Percentiles rank a stretch among this genome's conserved stretches.
phyloP scores from a whole-genome alignment of 495 filamentous ascomycete species.

The Lepraria neglecta region DNA sequence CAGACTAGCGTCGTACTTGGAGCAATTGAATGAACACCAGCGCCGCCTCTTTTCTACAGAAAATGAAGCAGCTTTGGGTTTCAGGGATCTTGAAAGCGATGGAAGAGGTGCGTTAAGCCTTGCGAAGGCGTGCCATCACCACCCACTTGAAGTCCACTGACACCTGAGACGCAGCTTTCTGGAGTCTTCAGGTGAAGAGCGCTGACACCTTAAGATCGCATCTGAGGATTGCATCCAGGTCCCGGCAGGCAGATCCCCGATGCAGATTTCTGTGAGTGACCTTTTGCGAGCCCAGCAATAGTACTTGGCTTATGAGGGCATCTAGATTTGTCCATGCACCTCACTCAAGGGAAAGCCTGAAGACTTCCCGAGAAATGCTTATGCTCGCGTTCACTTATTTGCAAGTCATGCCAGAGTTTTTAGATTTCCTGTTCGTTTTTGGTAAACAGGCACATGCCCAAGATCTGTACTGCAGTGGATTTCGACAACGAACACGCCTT shows the following conservation, averaged over 20 bases:
- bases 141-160: not conserved
- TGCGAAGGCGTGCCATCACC: too few relatives aligned
- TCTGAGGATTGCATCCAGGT: slow-evolving; percentile 6
- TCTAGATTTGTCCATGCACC: slow-evolving; percentile 32
- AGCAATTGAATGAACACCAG: slow-evolving; percentile 20
- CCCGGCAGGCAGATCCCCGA: slow-evolving; percentile 17
- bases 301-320: not conserved
- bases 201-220: slow-evolving; percentile 7
- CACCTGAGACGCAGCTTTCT: not conserved
- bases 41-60: slow-evolving; percentile 20
- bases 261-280: slow-evolving; percentile 27
- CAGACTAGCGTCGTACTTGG: slow-evolving; percentile 7
- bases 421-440: slow-evolving; percentile 42
- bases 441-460: slow-evolving; percentile 36
- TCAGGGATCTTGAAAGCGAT: slow-evolving; percentile 23
- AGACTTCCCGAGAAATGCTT: slow-evolving; percentile 35
- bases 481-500: slow-evolving; percentile 26
- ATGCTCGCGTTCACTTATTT: slow-evolving; percentile 36
- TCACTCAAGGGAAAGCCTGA: slow-evolving; percentile 30
- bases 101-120: slow-evolving; percentile 10
- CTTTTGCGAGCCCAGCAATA: not conserved
- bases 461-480: slow-evolving; percentile 33
- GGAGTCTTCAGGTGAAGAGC: not conserved
- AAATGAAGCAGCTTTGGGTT: slow-evolving; percentile 18
- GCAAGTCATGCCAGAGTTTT: slow-evolving; percentile 40